Conservation (phyloP, 345 rosid species). For the Camelina laxa region DNA sequence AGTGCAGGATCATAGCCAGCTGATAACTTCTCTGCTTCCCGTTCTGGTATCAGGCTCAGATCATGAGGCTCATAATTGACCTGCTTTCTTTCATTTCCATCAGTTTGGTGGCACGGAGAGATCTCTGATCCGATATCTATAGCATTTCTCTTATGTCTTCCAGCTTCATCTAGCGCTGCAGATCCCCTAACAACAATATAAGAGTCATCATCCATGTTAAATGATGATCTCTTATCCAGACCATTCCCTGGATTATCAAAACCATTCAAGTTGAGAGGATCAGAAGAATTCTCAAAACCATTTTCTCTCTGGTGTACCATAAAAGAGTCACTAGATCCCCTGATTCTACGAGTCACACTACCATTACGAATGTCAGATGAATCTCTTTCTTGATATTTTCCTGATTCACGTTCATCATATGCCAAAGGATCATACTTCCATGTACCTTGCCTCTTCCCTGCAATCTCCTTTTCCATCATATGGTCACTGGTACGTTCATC, state of each 20-base stretch:
- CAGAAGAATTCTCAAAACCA: conserved; percentile 51
- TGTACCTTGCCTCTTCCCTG: conserved; percentile 51
- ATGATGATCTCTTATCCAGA: conserved; percentile 54
- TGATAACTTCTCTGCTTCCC: conserved; percentile 59
- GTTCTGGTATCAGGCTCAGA: conserved; percentile 75
- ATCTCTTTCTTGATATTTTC: conserved; percentile 53
- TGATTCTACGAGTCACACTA: conserved; percentile 48
- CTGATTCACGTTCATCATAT: conserved; percentile 52
- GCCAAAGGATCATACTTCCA: conserved; percentile 64
- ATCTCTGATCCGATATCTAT: conserved; percentile 71
- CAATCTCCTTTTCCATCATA: conserved; percentile 65
- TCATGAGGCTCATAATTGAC: conserved; percentile 81
- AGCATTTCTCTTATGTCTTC: conserved; percentile 53
- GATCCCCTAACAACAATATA: conserved; percentile 71
- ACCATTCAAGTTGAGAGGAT: conserved; percentile 56
- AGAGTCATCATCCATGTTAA: conserved; percentile 73
- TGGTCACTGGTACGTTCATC: conserved; percentile 55
- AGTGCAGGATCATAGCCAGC: conserved; percentile 77
- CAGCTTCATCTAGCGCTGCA: conserved; percentile 48
- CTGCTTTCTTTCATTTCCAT: conserved; percentile 51
- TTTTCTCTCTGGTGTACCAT: conserved; percentile 51
- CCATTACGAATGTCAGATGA: conserved; percentile 58
- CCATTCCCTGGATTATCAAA: conserved; percentile 53
- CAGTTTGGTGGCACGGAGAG: conserved; percentile 50
- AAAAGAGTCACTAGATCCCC: conserved; percentile 59